phyloP scores from a whole-genome alignment of 495 filamentous ascomycete species.

The Schizothecium vesticola region DNA sequence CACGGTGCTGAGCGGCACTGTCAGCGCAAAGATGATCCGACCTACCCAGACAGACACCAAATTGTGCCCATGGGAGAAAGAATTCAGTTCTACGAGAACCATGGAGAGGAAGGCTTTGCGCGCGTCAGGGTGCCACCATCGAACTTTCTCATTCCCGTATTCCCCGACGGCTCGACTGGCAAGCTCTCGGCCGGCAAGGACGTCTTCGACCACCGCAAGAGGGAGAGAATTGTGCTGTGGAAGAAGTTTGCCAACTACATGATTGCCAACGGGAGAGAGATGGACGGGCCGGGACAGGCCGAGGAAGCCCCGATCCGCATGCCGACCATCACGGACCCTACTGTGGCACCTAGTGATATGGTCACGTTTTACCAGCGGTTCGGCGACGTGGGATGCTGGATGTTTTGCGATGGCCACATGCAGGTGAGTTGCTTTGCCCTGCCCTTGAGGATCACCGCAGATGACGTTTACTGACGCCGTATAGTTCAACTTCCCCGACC shows the following conservation, averaged over 20 bases:
- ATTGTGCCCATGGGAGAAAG: constrained; percentile 59
- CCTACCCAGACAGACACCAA: constrained; percentile 56
- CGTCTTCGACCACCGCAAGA: constrained; percentile 62
- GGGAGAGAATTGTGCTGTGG: constrained; percentile 72
- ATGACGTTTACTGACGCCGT: neutral
- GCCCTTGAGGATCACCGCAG: neutral
- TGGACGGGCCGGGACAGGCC: constrained; percentile 33
- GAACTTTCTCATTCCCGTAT: constrained; percentile 51
- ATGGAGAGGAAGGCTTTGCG: constrained; percentile 58
- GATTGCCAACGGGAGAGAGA: constrained; percentile 56
- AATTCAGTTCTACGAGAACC: constrained; percentile 77
- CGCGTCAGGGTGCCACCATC: constrained; percentile 56
- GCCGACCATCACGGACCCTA: constrained; percentile 45
- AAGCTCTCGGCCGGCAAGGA: constrained; percentile 48
- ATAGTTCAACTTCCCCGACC: constrained; percentile 94
- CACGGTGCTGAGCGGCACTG: constrained; percentile 59
- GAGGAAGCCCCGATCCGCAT: constrained; percentile 42
- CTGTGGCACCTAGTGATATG: constrained; percentile 51
- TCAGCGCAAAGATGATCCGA: constrained; percentile 47
- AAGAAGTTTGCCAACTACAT: constrained; percentile 95
- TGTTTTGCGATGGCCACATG: constrained; percentile 79
- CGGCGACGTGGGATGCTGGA: constrained; percentile 84
- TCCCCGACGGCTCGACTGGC: constrained; percentile 48
- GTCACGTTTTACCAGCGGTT: constrained; percentile 86
- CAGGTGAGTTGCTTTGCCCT: constrained; percentile 47